Base-by-base conservation (phyloP, 2,329 filamentous ascomycete species). In the Ophiostoma ips region DNA sequence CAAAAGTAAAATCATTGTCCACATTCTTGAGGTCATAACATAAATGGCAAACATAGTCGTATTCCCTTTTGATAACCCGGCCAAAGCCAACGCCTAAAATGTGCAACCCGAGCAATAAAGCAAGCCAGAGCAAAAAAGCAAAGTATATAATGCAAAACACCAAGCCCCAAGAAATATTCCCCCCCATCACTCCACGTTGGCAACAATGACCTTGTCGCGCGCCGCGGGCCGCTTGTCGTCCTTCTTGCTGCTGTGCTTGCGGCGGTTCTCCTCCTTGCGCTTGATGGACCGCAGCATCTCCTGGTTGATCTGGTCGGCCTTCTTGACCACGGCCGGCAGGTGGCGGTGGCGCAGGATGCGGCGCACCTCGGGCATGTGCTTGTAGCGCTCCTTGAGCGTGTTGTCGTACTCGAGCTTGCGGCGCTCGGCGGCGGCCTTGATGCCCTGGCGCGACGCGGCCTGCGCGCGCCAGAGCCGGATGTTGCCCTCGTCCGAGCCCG, bases 341-440 rank as follows among this genome's bases (percentile, higher is more conserved):
- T 96, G 92, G 55, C 92, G 79, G 66, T 98, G 92, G 48, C 88
- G 77, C 60, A 83, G 83, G 65, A 98, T 98, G 50, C 94, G 79
- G 59, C 81, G 79, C 58, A 98, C 85, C 68, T 98, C 90, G 46
- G 92, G 92, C 89, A 98, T 95, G 66, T 98, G 92, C 55, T 81
- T 77, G 68, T 88, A 98, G 56, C 89, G 74, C 60, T 87, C 74
- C 60, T 87, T 79, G 52, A 98, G 71, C 11, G 89, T 83, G 50
- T 86, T 79, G 62, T 95, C 90, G 64, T 96, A 96, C 66, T 96
- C 89, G 30, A 95, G 73, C 50, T 89, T 84, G 65, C 92, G 83
- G 54, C 89, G 76, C 59, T 98, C 85, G 48, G 83, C 77, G 16
- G 87, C 79, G 19, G 83, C 87, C 69, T 94, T 94, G 64, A 96